Base-by-base conservation (phyloP, 2,329 filamentous ascomycete species). In the Pseudogymnoascus sp. region DNA sequence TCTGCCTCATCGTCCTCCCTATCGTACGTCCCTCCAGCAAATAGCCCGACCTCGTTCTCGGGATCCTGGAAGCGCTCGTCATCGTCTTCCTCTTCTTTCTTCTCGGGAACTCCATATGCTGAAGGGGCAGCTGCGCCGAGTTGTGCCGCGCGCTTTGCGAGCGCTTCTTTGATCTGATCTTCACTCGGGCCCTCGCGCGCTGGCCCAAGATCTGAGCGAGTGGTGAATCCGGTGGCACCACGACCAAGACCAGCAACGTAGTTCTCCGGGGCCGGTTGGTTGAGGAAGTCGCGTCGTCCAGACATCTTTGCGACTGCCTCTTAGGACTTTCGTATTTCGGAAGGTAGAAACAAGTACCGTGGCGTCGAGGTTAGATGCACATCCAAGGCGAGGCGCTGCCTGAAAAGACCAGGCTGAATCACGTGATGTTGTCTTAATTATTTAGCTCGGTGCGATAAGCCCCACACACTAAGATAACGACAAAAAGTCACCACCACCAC, bases 1-100 rank as follows among this genome's bases (percentile, higher is more conserved):
- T 99, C 94, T 43, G 94, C 94, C 75, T 99, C 95, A 70, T 99
- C 94, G 71, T 99, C 94, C 61, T 99, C 94, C 73, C 94, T 89
- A 74, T 97, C 94, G 77, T 96, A 99, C 69, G 94, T 89, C 36
- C 94, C 94, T 61, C 91, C 93, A 2, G 94, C 92, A 70, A 99
- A 99, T 20, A 99, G 79, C 4, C 95, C 94, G 57, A 94, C 89
- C 74, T 99, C 94, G 70, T 97, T 97, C 70, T 99, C 94, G 0
- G 94, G 94, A 72, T 99, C 94, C 72, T 96, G 92, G 70, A 92
- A 97, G 54, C 93, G 84, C 36, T 89, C 88, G 61, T 91, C 87
- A 60, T 89, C 86, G 35, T 89, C 87, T 36, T 88, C 86, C 16
- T 89, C 85, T 58, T 89, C 86, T 63, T 82, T 80, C 39, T 74